phyloP scores from a whole-genome alignment of 768 basidiomycete species.

The Rhizopogon salebrosus region DNA sequence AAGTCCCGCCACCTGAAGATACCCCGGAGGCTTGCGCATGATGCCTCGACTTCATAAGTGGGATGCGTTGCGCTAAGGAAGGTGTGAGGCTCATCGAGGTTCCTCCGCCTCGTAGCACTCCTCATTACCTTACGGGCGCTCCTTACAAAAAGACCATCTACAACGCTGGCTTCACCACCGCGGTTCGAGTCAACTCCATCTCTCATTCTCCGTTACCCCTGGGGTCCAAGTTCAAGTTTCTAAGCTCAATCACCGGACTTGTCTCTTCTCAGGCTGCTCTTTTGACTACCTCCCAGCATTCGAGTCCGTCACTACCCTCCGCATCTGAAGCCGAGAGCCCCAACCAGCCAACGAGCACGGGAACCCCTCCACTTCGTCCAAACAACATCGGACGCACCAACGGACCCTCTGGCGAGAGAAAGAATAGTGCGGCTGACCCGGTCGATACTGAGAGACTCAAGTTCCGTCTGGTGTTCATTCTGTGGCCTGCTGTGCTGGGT shows the following conservation, averaged over 20 bases:
- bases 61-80: background rate
- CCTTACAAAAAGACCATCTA: slow-evolving; percentile 33
- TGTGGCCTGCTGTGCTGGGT: slow-evolving; percentile 55
- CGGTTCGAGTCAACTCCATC: background rate
- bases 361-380: slow-evolving; percentile 2
- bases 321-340: background rate
- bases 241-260: background rate
- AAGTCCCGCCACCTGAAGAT: slow-evolving; percentile 22
- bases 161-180: slow-evolving; percentile 47
- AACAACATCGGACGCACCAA: background rate
- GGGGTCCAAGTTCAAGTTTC: background rate
- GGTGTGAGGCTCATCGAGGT: background rate
- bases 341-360: background rate
- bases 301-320: background rate
- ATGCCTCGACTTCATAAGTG: slow-evolving; percentile 30
- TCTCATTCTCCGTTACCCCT: background rate
- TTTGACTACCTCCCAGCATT: too few relatives aligned
- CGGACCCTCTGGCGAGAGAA: slow-evolving; percentile 3
- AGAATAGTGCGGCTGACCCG: slow-evolving; percentile 17
- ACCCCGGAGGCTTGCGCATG: slow-evolving; percentile 19
- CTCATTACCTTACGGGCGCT: slow-evolving; percentile 27
- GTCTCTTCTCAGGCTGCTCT: background rate
- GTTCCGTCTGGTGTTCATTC: slow-evolving; percentile 44
- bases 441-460: slow-evolving; percentile 33
- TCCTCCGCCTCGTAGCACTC: slow-evolving; percentile 15